Conservation (phyloP, 306 rosid genomes). For the Neltuma alba region DNA sequence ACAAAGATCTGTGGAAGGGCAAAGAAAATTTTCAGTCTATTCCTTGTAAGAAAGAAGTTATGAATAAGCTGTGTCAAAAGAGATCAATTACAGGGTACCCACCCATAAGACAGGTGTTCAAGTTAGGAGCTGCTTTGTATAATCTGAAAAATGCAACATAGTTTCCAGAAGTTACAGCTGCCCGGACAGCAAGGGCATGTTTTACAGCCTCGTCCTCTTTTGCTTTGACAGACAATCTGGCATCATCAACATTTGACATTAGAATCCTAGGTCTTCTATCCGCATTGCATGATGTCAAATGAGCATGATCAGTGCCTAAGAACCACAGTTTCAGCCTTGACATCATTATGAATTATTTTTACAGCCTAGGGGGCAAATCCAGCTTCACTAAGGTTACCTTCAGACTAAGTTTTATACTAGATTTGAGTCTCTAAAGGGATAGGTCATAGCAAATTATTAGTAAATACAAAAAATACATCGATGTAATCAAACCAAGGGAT, state of each 20-base stretch:
- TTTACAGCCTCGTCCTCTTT: conserved; percentile 79
- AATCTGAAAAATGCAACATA: conserved; percentile 86
- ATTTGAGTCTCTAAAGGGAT: neutral
- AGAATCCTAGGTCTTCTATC: conserved; percentile 1
- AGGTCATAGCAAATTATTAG: neutral
- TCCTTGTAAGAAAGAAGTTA: neutral
- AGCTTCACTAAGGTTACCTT: conserved; percentile 11
- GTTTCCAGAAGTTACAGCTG: conserved; percentile 91
- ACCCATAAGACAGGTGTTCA: conserved; percentile 95
- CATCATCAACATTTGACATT: conserved; percentile 37
- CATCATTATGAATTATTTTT: neutral
- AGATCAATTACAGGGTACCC: conserved; percentile 32
- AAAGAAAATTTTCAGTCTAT: neutral
- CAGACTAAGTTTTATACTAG: neutral
- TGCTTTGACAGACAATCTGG: conserved; percentile 76
- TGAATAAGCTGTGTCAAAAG: conserved; percentile 7
- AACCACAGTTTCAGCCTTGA: neutral
- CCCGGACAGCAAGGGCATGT: conserved; percentile 95
- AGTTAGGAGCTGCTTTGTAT: conserved; percentile 85
- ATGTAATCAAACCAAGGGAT: neutral
- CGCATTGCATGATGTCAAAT: neutral
- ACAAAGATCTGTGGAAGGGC: conserved; percentile 66
- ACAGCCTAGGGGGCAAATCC: neutral
- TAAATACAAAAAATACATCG: neutral
- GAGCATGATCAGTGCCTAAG: neutral